These are phyloP conservation scores for Cerrena zonata DNA, from an alignment of 1,284 basidiomycete genomes.

Conservation along the genomic window DNA sequence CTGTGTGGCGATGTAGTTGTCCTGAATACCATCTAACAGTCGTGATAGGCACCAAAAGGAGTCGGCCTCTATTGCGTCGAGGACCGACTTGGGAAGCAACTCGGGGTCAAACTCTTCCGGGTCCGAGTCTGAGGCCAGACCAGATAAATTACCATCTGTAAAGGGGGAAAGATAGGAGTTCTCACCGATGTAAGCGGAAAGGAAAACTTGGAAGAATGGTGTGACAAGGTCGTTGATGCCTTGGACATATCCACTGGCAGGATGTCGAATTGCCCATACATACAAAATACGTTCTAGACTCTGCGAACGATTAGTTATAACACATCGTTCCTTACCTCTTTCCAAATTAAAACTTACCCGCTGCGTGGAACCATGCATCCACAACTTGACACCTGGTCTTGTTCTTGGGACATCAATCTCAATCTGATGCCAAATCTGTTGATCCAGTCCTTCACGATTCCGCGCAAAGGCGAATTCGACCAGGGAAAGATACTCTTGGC, in stretches of 20 bases:
- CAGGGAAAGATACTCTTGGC: slow-evolving; percentile 85
- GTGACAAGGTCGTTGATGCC: slow-evolving; percentile 96
- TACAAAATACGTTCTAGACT: slow-evolving; percentile 90
- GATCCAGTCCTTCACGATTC: slow-evolving; percentile 78
- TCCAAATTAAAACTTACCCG: slow-evolving; percentile 45
- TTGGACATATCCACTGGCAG: slow-evolving; percentile 93
- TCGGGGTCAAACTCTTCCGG: slow-evolving; percentile 82
- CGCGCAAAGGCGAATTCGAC: slow-evolving; percentile 89
- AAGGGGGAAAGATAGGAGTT: slow-evolving; percentile 12
- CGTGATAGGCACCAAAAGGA: slow-evolving; percentile 95
- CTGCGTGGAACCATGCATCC: slow-evolving; percentile 85
- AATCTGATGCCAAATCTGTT: slow-evolving; percentile 97
- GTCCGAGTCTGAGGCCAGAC: slow-evolving; percentile 59
- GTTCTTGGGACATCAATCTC: slow-evolving; percentile 95
- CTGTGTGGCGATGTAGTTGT: slow-evolving; percentile 93
- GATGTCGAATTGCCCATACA: slow-evolving; percentile 96
- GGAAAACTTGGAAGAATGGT: slow-evolving; percentile 91
- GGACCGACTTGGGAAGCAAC: slow-evolving; percentile 60
- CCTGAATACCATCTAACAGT: slow-evolving; percentile 90
- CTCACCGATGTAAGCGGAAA: slow-evolving; percentile 84
- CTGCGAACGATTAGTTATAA: slow-evolving; percentile 35
- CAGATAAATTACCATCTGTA: slow-evolving; percentile 9
- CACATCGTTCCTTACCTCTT: slow-evolving; percentile 8
- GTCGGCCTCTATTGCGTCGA: slow-evolving; percentile 88
- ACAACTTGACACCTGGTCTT: slow-evolving; percentile 82